These are phyloP conservation scores for Globisporangium heterothallicum DNA, from an alignment of 352 stramenopile species.

Conservation along the genomic window DNA sequence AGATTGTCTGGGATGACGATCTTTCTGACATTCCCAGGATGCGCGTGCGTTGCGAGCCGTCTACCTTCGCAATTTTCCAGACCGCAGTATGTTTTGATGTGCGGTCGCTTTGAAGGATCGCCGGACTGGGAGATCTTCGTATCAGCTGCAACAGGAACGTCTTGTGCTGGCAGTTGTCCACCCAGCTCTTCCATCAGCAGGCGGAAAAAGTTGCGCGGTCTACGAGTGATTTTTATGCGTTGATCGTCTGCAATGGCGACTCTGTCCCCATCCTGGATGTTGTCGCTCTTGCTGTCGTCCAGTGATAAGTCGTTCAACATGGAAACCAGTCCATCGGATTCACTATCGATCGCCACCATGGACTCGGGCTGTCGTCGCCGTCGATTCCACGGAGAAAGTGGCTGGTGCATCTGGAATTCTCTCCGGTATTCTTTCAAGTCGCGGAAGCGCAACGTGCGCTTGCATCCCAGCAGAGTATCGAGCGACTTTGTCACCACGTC, in stretches of 20 bases:
- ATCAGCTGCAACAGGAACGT: no score
- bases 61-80: slow-evolving; percentile 17
- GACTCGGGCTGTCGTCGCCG: not conserved
- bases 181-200: slow-evolving; percentile 10
- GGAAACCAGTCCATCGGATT: not conserved
- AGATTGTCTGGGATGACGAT: slow-evolving; percentile 23
- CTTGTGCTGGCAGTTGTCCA: not conserved
- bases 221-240: not conserved
- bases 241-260: not conserved
- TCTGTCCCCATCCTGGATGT: not conserved
- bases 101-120: not conserved
- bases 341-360: not conserved
- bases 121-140: not conserved
- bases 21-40: slow-evolving; percentile 10
- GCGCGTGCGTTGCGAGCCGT: not conserved
- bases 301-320: not conserved
- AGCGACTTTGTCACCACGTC: slow-evolving; percentile 15
- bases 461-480: slow-evolving; percentile 5
- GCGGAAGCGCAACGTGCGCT: slow-evolving; percentile 22
- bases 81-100: slow-evolving; percentile 14
- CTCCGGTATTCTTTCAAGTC: slow-evolving; percentile 29
- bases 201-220: slow-evolving; percentile 4
- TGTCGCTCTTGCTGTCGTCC: not conserved
- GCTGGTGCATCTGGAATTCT: slow-evolving; percentile 22
- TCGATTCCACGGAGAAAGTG: slow-evolving; percentile 33